Percentiles rank a stretch among this genome's conserved stretches.
phyloP scores from a whole-genome alignment of 805 yeast species.

The Kockiozyma suomiensis region DNA sequence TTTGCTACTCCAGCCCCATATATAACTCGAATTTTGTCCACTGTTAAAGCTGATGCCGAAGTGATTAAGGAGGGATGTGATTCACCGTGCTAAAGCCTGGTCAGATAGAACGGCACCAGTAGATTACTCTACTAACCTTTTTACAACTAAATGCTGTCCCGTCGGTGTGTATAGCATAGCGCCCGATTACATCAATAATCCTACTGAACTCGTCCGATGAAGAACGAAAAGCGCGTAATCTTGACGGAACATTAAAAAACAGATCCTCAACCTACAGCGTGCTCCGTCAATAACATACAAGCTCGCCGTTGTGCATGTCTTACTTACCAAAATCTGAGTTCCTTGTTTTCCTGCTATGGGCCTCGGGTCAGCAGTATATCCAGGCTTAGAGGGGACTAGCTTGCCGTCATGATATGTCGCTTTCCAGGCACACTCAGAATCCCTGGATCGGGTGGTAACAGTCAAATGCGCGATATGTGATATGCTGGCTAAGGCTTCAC shows the following conservation, averaged over 20 bases:
- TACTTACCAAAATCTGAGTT: slow-evolving; percentile 60
- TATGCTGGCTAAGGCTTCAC: slow-evolving; percentile 94
- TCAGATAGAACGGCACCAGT: no score
- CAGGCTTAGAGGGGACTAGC: slow-evolving; percentile 47
- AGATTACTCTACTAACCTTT: no score
- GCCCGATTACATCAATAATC: slow-evolving; percentile 79
- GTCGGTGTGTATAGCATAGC: slow-evolving; percentile 75
- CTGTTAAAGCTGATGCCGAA: slow-evolving; percentile 51
- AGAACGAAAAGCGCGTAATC: slow-evolving; percentile 66
- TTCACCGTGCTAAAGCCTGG: slow-evolving; percentile 65
- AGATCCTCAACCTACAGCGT: slow-evolving; percentile 70
- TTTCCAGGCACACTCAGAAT: slow-evolving; percentile 68
- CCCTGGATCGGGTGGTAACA: slow-evolving; percentile 71
- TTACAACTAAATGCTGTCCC: slow-evolving; percentile 78
- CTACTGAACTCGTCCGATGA: slow-evolving; percentile 73
- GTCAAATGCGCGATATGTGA: slow-evolving; percentile 84
- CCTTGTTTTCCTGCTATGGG: slow-evolving; percentile 88
- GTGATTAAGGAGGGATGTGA: slow-evolving; percentile 66
- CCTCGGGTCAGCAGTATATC: slow-evolving; percentile 52
- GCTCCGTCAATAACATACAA: no score
- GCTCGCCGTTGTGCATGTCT: no score
- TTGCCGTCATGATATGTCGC: slow-evolving; percentile 71
- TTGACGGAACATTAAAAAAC: slow-evolving; percentile 82
- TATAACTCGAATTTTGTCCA: slow-evolving; percentile 72
- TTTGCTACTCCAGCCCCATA: slow-evolving; percentile 72